Base-by-base conservation (phyloP, 176 grass and related monocot species). In the Musa schizocarpa region DNA sequence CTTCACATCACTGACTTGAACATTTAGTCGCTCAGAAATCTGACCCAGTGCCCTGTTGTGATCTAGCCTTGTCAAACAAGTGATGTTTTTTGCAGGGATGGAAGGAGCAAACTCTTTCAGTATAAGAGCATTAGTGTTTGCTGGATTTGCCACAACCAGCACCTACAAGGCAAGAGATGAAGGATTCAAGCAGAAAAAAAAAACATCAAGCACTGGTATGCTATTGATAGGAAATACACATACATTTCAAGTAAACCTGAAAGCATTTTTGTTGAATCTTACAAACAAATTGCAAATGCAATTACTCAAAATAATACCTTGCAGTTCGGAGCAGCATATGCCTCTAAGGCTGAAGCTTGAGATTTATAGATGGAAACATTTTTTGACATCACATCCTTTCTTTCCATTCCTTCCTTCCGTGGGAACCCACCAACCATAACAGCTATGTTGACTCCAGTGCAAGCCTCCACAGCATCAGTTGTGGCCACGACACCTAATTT, bases 391-490 rank as follows among this genome's bases (percentile, higher is more conserved):
- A 99, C 91, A 88, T 99, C 96, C 68, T 99, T 99, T 74, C 96
- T 89, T 61, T 99, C 96, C 96, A 99, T 99, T 54, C 96, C 96
- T 77, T 99, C 96, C 77, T 99, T 95, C 86, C 91, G 87, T n/a
- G 91, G 91, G 63, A 99, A 95, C 68, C 96, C 96, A 88, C 96
- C 96, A 88, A 99, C 96, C 96, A 99, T 99, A 74, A 95, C 85
- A 0, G 96, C 88, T 52, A 99, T 80, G 65, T 82, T 99, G 59
- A 95, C 96, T 27, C 91, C 96, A 85, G 96, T 92, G 82, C 96
- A 99, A 55, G 96, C 96, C 87, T 95, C 96, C 0, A 92, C 96
- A 63, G 61, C 81, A 88, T 99, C 91, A 85, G 96, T 99, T 72
- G 96, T 99, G 13, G 91, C 91, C 22, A 99, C 86, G 84, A 99